Conservation (phyloP, 257 asterid species). For the Rhazya stricta region DNA sequence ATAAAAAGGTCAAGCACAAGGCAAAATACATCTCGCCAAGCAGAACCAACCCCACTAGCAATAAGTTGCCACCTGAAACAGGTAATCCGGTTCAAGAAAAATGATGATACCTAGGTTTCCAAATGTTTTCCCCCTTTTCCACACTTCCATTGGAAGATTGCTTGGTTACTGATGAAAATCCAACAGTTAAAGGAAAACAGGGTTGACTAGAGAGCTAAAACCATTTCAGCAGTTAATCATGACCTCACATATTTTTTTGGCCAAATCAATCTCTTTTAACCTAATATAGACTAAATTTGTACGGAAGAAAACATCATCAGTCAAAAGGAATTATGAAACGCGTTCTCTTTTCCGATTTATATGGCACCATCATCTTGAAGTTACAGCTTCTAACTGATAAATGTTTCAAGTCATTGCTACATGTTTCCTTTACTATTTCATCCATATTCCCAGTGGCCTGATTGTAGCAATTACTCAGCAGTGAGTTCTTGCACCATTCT, state of each 20-base stretch:
- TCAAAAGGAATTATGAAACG: background rate
- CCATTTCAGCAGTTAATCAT: background rate
- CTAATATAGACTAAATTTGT: background rate
- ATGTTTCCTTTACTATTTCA: too few relatives aligned
- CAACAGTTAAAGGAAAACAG: background rate
- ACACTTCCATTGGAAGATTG: background rate
- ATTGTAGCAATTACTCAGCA: too few relatives aligned
- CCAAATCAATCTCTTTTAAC: background rate
- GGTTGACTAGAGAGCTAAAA: background rate
- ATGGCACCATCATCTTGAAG: background rate
- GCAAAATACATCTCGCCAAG: background rate
- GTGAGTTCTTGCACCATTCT: too few relatives aligned
- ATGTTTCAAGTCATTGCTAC: background rate
- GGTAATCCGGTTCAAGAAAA: background rate
- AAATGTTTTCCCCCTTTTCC: background rate
- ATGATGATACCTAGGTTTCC: background rate
- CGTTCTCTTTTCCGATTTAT: background rate
- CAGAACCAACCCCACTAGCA: background rate
- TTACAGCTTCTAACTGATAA: background rate
- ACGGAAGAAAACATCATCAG: background rate
- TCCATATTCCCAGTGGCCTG: too few relatives aligned
- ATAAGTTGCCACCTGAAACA: background rate
- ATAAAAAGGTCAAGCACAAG: background rate
- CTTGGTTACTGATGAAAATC: background rate
- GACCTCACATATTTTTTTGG: background rate